These are phyloP conservation scores for Aeminium ludgeri DNA, from an alignment of 495 filamentous ascomycete species.

Conservation along the genomic window DNA sequence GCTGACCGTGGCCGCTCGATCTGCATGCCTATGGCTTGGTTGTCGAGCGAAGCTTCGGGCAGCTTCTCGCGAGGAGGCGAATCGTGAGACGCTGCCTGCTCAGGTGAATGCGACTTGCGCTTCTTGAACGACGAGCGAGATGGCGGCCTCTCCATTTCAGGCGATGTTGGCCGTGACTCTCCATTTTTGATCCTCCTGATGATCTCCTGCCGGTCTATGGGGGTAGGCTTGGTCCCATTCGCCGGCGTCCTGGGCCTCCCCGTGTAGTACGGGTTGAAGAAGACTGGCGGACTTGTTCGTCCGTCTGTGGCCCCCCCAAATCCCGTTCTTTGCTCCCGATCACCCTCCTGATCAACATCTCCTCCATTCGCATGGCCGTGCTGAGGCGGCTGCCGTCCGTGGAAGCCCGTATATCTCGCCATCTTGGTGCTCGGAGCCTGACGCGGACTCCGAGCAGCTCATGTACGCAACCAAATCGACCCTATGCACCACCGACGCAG, in stretches of 20 bases:
- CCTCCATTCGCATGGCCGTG: not conserved
- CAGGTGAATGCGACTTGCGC: not conserved
- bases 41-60: too few species aligned
- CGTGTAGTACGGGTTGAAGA: constrained; percentile 16
- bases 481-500: too few species aligned
- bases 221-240: constrained; percentile 8
- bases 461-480: not conserved
- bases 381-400: not conserved
- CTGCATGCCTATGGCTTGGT: constrained; percentile 30
- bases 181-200: constrained; percentile 73
- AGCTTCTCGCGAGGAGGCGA: too few species aligned
- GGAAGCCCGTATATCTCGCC: constrained; percentile 5
- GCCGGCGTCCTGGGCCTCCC: constrained; percentile 8
- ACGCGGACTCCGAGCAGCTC: constrained; percentile 1
- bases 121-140: constrained; percentile 1
- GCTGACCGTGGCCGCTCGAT: constrained; percentile 78
- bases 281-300: not conserved
- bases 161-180: constrained; percentile 26
- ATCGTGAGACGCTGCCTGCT: not conserved
- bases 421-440: constrained; percentile 4
- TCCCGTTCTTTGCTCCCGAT: not conserved
- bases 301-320: not conserved
- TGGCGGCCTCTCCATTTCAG: constrained; percentile 5
- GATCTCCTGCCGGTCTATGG: constrained; percentile 44
- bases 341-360: not conserved